Percentiles rank a stretch among this genome's conserved stretches.
These are phyloP conservation scores for Malassezia pachydermatis DNA, from an alignment of 1,284 basidiomycete genomes.

Conservation along the genomic window DNA sequence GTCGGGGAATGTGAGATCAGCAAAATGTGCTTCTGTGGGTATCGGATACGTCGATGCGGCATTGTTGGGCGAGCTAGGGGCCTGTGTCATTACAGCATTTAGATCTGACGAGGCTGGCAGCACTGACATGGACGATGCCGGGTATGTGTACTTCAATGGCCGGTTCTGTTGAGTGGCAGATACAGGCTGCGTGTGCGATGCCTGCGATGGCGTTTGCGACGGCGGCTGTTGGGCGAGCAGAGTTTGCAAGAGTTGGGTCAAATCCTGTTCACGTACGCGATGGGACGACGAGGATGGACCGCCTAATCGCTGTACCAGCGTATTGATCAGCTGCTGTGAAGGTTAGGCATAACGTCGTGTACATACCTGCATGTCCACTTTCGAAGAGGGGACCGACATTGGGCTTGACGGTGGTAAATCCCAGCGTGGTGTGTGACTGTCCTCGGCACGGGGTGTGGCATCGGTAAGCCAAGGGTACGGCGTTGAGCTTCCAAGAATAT, in stretches of 20 bases:
- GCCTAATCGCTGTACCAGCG: constrained; percentile 25
- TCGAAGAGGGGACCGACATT: too few relatives aligned
- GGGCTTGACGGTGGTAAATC: too few relatives aligned
- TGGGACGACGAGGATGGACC: constrained; percentile 18
- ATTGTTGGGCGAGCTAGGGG: not conserved
- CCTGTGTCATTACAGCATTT: not conserved
- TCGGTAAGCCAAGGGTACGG: constrained; percentile 23
- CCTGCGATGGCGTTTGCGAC: not conserved
- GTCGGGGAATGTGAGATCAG: constrained; percentile 27
- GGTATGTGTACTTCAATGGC: too few relatives aligned
- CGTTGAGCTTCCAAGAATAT: constrained; percentile 31
- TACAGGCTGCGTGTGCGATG: not conserved
- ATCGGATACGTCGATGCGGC: not conserved
- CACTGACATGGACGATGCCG: not conserved
- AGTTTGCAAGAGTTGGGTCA: constrained; percentile 29
- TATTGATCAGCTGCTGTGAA: constrained; percentile 28
- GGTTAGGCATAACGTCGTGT: too few relatives aligned
- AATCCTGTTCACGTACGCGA: constrained; percentile 28
- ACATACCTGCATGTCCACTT: too few relatives aligned
- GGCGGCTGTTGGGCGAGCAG: constrained; percentile 32
- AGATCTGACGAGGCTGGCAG: not conserved
- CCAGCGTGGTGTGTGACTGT: too few relatives aligned
- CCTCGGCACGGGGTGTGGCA: too few relatives aligned
- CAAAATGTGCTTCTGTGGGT: too few relatives aligned
- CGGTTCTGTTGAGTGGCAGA: too few relatives aligned